Evolutionary conservation across 2,329 filamentous ascomycete genomes (phyloP), one percentile per base, ranked within the genome.

Genomic region (Alternaria conjuncta): DNA sequence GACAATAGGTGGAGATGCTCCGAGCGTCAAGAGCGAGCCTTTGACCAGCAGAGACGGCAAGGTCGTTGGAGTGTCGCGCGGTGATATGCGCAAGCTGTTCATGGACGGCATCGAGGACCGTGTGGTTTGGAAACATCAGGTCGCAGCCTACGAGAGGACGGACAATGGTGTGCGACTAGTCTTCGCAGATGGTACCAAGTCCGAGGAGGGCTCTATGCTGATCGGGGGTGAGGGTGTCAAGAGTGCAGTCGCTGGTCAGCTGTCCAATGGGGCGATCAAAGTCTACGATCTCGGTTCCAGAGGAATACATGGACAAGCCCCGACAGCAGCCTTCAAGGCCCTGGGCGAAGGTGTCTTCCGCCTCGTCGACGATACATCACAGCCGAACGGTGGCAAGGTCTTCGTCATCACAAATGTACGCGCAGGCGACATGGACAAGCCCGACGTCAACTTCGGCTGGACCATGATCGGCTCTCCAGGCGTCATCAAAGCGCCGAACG

Each of bases 291-390:
- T 87, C 0, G 88, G 88, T 4, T 86, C 88, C 0, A 78, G 88
- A 51, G 88, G 88, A 2, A 90, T 91, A 23, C 89, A 91, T 67
- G 89, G 89, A 0, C 87, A 90, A 72, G 87, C 89, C 8, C 87
- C 88, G 0, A 87, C 84, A 0, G 83, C 85, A 0, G 88, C 88
- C 0, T 91, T 90, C 81, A 86, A 85, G 63, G 83, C 76, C 0
- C 80, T 91, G 1, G 88, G 88, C 1, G 88, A 90, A 74, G 89
- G 89, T 2, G 89, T 91, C 0, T 90, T 86, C 72, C 71, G 83
- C 3, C n/a, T 89, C 0, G 69, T 75, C 1, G 89, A 91, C 69
- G 75, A 81, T 3, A 79, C 82, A 0, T 66, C 70, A 9, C 80
- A 83, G 12, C 75, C 83, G 0, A 73, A 81, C 2, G 87, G 87